Evolutionary conservation across 495 filamentous ascomycete genomes (phyloP).

Genomic region (Corynascus novoguineensis): DNA sequence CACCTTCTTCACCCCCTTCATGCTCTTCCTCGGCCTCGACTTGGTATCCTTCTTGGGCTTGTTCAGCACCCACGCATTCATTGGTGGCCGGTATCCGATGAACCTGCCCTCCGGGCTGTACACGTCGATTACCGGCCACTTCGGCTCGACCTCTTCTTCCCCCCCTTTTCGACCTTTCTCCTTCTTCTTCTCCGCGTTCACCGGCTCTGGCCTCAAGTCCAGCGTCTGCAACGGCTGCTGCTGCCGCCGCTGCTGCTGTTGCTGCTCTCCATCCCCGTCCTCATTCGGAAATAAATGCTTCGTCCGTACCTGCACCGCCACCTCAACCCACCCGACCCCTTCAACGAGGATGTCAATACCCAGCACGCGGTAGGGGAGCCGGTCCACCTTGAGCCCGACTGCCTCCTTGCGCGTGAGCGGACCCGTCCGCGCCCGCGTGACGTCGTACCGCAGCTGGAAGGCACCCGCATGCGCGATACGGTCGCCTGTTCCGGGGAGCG

Average conservation of each 20-base stretch:
- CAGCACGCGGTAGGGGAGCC: slow-evolving; percentile 72
- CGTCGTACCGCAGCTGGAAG: slow-evolving; percentile 71
- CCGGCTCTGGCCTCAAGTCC: slow-evolving; percentile 17
- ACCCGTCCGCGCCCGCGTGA: slow-evolving; percentile 65
- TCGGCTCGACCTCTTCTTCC: slow-evolving; percentile 39
- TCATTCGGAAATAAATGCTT: slow-evolving; percentile 29
- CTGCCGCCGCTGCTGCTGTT: neutral
- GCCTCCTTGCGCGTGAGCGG: slow-evolving; percentile 50
- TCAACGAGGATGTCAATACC: slow-evolving; percentile 82
- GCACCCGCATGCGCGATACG: slow-evolving; percentile 62
- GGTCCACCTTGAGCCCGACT: slow-evolving; percentile 48
- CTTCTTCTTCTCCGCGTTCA: slow-evolving; percentile 6
- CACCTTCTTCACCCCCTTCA: slow-evolving; percentile 54
- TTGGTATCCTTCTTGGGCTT: slow-evolving; percentile 27
- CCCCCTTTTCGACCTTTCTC: slow-evolving; percentile 30
- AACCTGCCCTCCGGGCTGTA: slow-evolving; percentile 78
- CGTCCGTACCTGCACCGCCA: slow-evolving; percentile 72
- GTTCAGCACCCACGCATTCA: slow-evolving; percentile 63
- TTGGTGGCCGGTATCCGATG: slow-evolving; percentile 60
- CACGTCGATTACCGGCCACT: slow-evolving; percentile 71
- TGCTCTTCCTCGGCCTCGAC: slow-evolving; percentile 49
- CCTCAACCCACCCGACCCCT: slow-evolving; percentile 87
- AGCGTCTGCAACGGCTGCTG: neutral
- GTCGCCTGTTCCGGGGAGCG: slow-evolving; percentile 49
- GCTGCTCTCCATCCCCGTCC: neutral